Conservation (phyloP, 768 basidiomycete species). For the Brasilioporus rufonigricans region DNA sequence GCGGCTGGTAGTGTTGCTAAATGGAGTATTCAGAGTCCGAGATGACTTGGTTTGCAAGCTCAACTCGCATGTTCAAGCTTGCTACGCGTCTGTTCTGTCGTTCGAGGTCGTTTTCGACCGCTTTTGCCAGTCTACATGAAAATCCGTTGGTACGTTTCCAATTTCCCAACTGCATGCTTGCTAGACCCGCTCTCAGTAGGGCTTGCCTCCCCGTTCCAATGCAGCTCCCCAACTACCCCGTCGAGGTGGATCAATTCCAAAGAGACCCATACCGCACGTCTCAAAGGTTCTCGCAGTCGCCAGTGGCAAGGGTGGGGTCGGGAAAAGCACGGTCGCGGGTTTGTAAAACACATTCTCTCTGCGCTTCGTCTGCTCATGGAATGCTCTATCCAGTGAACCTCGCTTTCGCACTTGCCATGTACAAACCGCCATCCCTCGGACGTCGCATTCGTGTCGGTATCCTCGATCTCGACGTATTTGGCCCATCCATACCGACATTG, state of each 20-base stretch:
- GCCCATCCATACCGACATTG: slow-evolving; percentile 89
- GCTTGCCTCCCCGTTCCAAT: too few relatives aligned
- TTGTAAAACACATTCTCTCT: slow-evolving; percentile 13
- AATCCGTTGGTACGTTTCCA: too few relatives aligned
- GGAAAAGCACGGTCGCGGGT: slow-evolving; percentile 94
- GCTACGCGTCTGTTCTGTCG: neutral
- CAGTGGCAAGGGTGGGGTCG: slow-evolving; percentile 94
- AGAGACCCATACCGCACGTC: slow-evolving; percentile 66
- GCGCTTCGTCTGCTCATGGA: slow-evolving; percentile 8
- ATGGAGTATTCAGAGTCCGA: neutral
- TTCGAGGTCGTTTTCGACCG: slow-evolving; percentile 19
- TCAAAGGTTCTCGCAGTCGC: slow-evolving; percentile 81
- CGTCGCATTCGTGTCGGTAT: slow-evolving; percentile 71
- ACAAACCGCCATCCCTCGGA: slow-evolving; percentile 30
- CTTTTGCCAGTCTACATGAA: slow-evolving; percentile 30
- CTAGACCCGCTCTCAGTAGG: too few relatives aligned
- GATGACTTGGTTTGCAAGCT: too few relatives aligned
- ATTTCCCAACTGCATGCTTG: too few relatives aligned
- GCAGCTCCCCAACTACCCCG: slow-evolving; percentile 61
- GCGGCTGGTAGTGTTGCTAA: too few relatives aligned
- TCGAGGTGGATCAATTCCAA: slow-evolving; percentile 49
- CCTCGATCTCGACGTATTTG: slow-evolving; percentile 94
- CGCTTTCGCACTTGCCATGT: slow-evolving; percentile 67
- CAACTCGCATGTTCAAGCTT: neutral
- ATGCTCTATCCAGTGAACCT: slow-evolving; percentile 59